Evolutionary conservation across 2,329 filamentous ascomycete genomes (phyloP).

Genomic region (Neonectria magnoliae): DNA sequence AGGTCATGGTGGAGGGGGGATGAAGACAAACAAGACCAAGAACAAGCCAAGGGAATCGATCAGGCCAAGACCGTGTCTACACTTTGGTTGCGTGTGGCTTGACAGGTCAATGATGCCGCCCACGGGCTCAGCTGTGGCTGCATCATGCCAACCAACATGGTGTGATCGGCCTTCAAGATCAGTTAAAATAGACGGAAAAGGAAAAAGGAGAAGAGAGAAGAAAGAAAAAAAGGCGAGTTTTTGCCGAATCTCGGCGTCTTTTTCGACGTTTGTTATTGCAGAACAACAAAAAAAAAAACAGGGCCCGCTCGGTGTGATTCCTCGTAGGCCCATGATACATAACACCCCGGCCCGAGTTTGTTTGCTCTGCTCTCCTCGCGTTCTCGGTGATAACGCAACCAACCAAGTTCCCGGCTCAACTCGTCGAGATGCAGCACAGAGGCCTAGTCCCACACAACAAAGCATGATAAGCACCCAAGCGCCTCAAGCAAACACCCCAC

Average conservation of each 20-base stretch:
- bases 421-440: conserved; percentile 1
- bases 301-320: background rate
- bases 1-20: conserved; percentile 2
- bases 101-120: conserved; percentile 10
- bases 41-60: background rate
- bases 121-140: conserved; percentile 26
- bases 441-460: background rate
- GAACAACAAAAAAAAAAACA: background rate
- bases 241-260: conserved; percentile 10
- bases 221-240: background rate
- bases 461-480: background rate
- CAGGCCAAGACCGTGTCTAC: conserved; percentile 4
- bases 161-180: conserved; percentile 15
- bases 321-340: background rate
- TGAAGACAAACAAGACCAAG: too few species aligned
- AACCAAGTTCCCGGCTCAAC: background rate
- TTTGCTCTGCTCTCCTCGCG: background rate
- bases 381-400: background rate
- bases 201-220: too few species aligned
- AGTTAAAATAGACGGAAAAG: background rate
- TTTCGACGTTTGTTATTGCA: background rate
- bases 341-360: background rate
- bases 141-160: conserved; percentile 21
- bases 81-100: conserved; percentile 19
- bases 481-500: too few species aligned